Evolutionary conservation across 2,329 filamentous ascomycete genomes (phyloP).

Genomic region (Capronia coronata): DNA sequence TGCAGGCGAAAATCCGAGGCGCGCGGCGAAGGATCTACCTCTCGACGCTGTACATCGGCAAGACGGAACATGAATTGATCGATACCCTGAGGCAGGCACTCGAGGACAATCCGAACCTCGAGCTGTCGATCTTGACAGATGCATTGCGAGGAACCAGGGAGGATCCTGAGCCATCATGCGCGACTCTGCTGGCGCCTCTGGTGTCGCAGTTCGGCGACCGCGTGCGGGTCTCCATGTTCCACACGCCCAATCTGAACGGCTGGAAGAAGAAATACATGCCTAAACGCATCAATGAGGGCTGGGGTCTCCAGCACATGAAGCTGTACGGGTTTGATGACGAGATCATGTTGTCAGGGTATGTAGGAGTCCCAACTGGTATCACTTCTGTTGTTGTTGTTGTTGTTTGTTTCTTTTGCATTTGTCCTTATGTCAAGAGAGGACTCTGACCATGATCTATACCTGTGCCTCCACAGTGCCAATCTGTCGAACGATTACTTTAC

Average conservation of each 20-base stretch:
- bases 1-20: constrained; percentile 68
- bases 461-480: constrained; percentile 79
- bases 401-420: too few species aligned
- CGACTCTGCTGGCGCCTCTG: constrained; percentile 79
- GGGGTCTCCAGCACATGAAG: constrained; percentile 99
- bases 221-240: constrained; percentile 94
- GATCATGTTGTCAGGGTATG: constrained; percentile 82
- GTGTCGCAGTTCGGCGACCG: constrained; percentile 78
- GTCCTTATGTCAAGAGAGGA: too few species aligned
- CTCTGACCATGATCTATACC: too few species aligned
- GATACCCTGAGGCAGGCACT: constrained; percentile 69
- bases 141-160: constrained; percentile 86
- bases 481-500: constrained; percentile 92
- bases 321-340: constrained; percentile 93
- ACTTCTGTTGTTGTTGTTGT: too few species aligned
- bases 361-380: too few species aligned
- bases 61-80: constrained; percentile 83
- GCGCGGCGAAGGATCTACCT: constrained; percentile 79
- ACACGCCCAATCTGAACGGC: constrained; percentile 91
- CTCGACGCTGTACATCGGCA: constrained; percentile 95
- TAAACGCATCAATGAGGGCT: constrained; percentile 90
- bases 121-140: constrained; percentile 85
- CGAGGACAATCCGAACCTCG: constrained; percentile 64
- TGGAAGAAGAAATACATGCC: constrained; percentile 77
- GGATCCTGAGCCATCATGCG: constrained; percentile 75